Percentiles rank a stretch among this genome's conserved stretches.
Conservation (phyloP, 169 alveolate genomes). For the Toxoplasma gondii region DNA sequence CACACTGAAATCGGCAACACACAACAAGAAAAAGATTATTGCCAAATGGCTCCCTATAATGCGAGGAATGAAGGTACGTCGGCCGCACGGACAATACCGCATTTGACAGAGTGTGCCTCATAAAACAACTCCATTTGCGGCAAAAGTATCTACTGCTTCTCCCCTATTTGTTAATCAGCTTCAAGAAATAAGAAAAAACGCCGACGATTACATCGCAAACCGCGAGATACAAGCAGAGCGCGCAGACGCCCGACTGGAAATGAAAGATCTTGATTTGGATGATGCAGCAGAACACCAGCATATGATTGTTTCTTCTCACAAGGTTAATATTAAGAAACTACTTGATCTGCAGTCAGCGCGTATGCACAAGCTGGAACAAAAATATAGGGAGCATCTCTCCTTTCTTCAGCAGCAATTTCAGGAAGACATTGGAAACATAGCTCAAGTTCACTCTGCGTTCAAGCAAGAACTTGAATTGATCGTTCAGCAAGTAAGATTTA, state of each 20-base stretch:
- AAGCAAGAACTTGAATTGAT: not conserved
- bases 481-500: not conserved
- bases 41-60: not conserved
- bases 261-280: constrained; percentile 88
- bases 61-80: not conserved
- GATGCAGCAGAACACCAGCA: constrained; percentile 70
- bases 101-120: not conserved
- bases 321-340: not conserved
- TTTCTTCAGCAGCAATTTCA: not conserved
- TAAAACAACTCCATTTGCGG: no score
- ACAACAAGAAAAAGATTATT: not conserved
- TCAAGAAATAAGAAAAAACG: not conserved
- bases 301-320: not conserved
- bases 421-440: not conserved
- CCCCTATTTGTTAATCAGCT: not conserved
- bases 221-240: constrained; percentile 39
- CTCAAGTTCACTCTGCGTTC: not conserved
- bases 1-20: not conserved
- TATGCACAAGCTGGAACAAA: not conserved
- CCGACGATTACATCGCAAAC: not conserved
- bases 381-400: not conserved
- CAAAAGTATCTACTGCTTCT: no score
- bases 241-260: constrained; percentile 88
- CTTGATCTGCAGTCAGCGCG: not conserved
- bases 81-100: not conserved